Conservation (phyloP, 139 green algal genomes). For the Pleodorina starrii region DNA sequence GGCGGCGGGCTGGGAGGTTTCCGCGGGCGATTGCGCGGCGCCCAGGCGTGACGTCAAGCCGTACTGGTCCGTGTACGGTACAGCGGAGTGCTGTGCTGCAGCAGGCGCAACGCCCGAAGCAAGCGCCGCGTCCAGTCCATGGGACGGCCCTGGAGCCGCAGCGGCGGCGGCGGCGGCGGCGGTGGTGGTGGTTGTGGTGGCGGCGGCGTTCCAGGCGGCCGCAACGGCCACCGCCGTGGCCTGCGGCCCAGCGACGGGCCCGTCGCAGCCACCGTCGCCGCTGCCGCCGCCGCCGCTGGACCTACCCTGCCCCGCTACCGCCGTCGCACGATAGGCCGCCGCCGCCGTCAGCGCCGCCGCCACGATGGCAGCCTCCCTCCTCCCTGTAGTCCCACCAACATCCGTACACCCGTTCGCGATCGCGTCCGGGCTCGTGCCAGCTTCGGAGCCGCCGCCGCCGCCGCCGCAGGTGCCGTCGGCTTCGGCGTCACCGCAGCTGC, state of each 20-base stretch:
- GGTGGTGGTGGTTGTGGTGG: not conserved
- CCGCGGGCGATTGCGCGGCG: not conserved
- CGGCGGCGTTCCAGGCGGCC: not conserved
- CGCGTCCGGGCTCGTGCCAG: not conserved
- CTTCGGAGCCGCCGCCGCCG: not conserved
- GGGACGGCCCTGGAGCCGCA: too few species aligned
- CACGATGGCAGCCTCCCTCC: not conserved
- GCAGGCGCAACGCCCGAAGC: too few species aligned
- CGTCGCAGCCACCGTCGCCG: too few species aligned
- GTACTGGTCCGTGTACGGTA: too few species aligned
- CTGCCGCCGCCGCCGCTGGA: not conserved
- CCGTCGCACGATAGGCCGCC: not conserved
- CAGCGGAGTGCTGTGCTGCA: too few species aligned
- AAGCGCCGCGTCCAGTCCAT: too few species aligned
- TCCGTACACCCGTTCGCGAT: too few species aligned
- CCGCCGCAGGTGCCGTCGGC: too few species aligned
- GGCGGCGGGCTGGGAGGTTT: not conserved
- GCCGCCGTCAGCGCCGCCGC: slow-evolving; percentile 15
- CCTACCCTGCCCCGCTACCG: not conserved
- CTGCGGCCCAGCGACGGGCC: too few species aligned
- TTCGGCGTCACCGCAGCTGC: not conserved
- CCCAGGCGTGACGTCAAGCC: not conserved
- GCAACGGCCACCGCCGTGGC: not conserved
- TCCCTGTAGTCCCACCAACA: too few species aligned
- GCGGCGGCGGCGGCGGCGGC: not conserved